These are phyloP conservation scores for Kuraishia hungarica DNA, from an alignment of 805 yeast species.

Conservation along the genomic window DNA sequence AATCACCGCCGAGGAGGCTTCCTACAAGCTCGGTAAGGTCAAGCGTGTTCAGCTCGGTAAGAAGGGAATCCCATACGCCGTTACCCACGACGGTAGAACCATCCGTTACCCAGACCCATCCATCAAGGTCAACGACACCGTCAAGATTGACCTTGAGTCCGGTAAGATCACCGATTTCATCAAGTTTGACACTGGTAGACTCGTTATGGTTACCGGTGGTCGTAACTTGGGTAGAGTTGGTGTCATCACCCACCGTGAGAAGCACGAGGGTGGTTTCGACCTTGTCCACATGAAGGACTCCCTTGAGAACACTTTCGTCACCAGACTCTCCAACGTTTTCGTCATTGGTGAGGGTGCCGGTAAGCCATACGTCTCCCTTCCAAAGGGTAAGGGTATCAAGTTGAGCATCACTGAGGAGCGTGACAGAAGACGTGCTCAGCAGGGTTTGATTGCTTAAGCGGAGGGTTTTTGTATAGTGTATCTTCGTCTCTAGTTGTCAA, in stretches of 20 bases:
- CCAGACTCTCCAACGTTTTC: constrained; percentile 90
- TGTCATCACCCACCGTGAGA: constrained; percentile 91
- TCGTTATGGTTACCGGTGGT: constrained; percentile 95
- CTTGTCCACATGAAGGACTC: constrained; percentile 94
- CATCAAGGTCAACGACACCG: constrained; percentile 96
- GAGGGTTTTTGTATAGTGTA: not conserved
- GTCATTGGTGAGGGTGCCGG: constrained; percentile 85
- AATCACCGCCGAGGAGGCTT: constrained; percentile 97
- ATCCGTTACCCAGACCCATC: constrained; percentile 98
- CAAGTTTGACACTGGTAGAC: constrained; percentile 87
- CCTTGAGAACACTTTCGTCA: constrained; percentile 89
- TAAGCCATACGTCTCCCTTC: constrained; percentile 89
- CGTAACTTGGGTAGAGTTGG: constrained; percentile 98
- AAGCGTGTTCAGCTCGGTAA: constrained; percentile 98
- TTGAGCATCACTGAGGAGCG: constrained; percentile 94
- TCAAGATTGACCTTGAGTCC: constrained; percentile 91
- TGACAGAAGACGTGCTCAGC: constrained; percentile 93
- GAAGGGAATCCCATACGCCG: constrained; percentile 97
- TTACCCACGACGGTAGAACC: constrained; percentile 99
- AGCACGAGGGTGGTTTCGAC: constrained; percentile 98
- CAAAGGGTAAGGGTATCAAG: constrained; percentile 99
- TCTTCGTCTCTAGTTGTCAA: not conserved
- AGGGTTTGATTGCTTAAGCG: constrained; percentile 28
- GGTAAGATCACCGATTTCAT: constrained; percentile 89
- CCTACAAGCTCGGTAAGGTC: constrained; percentile 97